These are phyloP conservation scores for Usnea hakonensis DNA, from an alignment of 495 filamentous ascomycete species.

Conservation along the genomic window DNA sequence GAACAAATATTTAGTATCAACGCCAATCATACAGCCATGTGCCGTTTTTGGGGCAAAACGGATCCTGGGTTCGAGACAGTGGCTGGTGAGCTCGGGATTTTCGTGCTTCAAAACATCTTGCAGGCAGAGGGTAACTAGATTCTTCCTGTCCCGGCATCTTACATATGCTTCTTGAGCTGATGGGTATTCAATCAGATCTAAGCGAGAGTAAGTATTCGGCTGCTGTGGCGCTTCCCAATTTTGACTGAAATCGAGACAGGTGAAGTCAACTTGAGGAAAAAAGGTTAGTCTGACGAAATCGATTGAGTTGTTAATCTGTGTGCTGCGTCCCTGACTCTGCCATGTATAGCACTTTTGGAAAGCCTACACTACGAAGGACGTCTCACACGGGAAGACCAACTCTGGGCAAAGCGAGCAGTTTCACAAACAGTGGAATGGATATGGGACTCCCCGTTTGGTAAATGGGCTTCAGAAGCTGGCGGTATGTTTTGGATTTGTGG, in stretches of 20 bases:
- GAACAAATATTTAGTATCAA: not conserved
- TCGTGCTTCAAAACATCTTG: not conserved
- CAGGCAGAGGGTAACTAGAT: not conserved
- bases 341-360: too few relatives aligned
- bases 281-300: not conserved
- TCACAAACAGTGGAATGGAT: slow-evolving; percentile 1
- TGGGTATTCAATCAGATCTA: not conserved
- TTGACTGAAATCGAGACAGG: not conserved
- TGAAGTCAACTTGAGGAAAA: not conserved
- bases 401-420: not conserved
- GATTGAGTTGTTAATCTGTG: not conserved
- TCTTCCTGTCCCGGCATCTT: not conserved
- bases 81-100: not conserved
- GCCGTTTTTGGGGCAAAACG: not conserved
- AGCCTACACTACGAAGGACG: slow-evolving; percentile 8
- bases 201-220: not conserved
- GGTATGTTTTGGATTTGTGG: slow-evolving; percentile 10
- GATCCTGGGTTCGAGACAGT: not conserved
- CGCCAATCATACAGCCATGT: not conserved
- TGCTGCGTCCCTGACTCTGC: not conserved
- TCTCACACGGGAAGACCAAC: slow-evolving; percentile 1
- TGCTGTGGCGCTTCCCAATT: not conserved
- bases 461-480: not conserved
- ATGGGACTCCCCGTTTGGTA: slow-evolving; percentile 1
- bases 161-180: not conserved